Evolutionary conservation across 1,284 basidiomycete genomes (phyloP).

Genomic region (Filobasidium uniguttulatum): DNA sequence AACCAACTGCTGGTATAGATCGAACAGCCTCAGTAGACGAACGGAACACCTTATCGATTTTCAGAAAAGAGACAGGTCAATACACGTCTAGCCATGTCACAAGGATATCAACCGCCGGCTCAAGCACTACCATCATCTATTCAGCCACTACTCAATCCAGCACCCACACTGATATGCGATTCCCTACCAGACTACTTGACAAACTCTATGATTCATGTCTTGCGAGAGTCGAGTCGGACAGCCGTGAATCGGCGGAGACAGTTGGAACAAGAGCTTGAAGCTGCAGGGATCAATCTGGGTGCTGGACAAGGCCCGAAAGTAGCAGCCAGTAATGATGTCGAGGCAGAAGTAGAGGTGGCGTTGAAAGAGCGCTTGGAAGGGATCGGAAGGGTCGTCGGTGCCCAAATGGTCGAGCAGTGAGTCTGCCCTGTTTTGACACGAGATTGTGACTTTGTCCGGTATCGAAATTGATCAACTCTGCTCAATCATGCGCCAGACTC

Average conservation of each 20-base stretch:
- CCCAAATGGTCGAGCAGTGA: conserved; percentile 70
- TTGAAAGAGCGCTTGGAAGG: conserved; percentile 57
- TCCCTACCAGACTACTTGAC: conserved; percentile 71
- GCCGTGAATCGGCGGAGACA: conserved; percentile 46
- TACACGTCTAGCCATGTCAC: background rate
- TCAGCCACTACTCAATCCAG: conserved; percentile 32
- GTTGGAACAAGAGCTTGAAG: conserved; percentile 25
- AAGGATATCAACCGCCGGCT: background rate
- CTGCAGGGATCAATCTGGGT: conserved; percentile 11
- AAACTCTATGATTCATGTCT: conserved; percentile 59
- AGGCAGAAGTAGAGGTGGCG: conserved; percentile 21
- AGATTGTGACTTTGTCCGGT: background rate
- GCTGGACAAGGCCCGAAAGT: conserved; percentile 30
- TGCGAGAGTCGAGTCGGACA: conserved; percentile 55
- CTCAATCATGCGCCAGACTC: background rate
- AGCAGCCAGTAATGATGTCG: conserved; percentile 10
- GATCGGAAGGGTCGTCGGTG: conserved; percentile 75
- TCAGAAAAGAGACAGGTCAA: too few relatives aligned
- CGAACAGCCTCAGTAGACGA: too few relatives aligned
- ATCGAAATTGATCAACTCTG: too few relatives aligned
- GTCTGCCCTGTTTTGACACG: conserved; percentile 19
- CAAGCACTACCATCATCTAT: conserved; percentile 25
- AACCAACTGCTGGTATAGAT: too few relatives aligned
- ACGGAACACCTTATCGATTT: too few relatives aligned
- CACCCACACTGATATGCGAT: conserved; percentile 47